A percentile compares a stretch with the other conserved stretches of the same genome.
phyloP scores from a whole-genome alignment of 2,329 filamentous ascomycete genomes.

The Endoconidiophora laricicola region DNA sequence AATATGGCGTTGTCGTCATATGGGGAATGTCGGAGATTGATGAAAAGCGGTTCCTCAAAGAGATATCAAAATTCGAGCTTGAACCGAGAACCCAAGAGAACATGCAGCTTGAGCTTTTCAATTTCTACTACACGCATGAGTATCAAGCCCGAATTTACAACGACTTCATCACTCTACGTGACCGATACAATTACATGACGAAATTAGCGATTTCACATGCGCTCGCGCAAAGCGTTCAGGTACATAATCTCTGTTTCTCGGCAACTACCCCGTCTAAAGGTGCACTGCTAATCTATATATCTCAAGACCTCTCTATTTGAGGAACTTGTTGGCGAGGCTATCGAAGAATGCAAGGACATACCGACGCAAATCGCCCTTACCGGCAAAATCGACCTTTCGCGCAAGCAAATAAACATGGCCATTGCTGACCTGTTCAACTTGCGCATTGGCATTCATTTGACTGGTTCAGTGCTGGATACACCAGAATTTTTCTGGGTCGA shows the following conservation, averaged over 20 bases:
- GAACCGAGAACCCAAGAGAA: constrained; percentile 81
- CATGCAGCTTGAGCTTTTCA: constrained; percentile 92
- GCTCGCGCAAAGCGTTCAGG: constrained; percentile 87
- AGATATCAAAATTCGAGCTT: constrained; percentile 83
- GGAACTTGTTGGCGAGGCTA: constrained; percentile 83
- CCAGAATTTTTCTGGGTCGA: constrained; percentile 98
- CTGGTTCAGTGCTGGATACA: constrained; percentile 89
- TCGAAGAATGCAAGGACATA: constrained; percentile 83
- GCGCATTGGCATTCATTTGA: constrained; percentile 93
- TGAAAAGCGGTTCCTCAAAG: constrained; percentile 80
- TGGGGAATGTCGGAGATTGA: constrained; percentile 94
- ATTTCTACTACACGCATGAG: constrained; percentile 96
- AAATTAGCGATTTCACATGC: constrained; percentile 95
- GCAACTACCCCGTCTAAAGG: background rate
- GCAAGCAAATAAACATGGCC: constrained; percentile 95
- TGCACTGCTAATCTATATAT: constrained; percentile 14
- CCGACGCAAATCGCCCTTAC: constrained; percentile 84
- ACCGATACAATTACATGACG: constrained; percentile 95
- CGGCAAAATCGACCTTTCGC: constrained; percentile 75
- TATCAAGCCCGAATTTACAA: constrained; percentile 99
- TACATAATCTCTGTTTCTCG: constrained; percentile 18
- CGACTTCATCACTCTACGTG: constrained; percentile 88
- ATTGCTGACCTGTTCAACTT: constrained; percentile 97
- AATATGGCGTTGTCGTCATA: constrained; percentile 93
- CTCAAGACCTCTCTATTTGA: constrained; percentile 79